phyloP scores from a whole-genome alignment of 805 yeast genomes.

The Saccharomyces mikatae region DNA sequence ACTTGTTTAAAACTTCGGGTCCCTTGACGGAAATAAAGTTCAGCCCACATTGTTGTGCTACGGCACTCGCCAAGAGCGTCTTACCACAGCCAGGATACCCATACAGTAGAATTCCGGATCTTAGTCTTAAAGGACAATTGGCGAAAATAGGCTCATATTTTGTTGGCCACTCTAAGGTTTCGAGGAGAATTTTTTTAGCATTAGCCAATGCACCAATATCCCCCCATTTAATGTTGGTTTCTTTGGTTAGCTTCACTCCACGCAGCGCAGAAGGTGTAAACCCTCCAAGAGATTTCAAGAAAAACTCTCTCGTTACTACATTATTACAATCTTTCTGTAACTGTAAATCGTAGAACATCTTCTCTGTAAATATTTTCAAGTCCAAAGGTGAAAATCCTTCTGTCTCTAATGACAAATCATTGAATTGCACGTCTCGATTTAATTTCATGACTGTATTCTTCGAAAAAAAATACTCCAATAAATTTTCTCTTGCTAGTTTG shows the following conservation, averaged over 20 bases:
- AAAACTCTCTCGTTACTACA: conserved; percentile 31
- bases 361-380: conserved; percentile 58
- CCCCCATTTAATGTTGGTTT: conserved; percentile 54
- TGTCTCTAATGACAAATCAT: conserved; percentile 57
- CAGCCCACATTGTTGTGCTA: conserved; percentile 87
- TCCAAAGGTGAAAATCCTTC: conserved; percentile 90
- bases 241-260: conserved; percentile 77
- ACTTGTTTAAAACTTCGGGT: conserved; percentile 89
- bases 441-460: conserved; percentile 23
- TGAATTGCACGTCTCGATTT: conserved; percentile 36
- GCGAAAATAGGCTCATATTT: conserved; percentile 92
- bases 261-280: conserved; percentile 76
- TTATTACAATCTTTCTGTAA: not conserved
- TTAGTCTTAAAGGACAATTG: conserved; percentile 72
- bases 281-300: conserved; percentile 52
- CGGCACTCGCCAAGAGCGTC: conserved; percentile 85
- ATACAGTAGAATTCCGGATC: conserved; percentile 84
- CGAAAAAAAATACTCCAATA: conserved; percentile 39
- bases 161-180: conserved; percentile 95
- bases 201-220: conserved; percentile 83
- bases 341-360: conserved; percentile 48
- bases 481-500: conserved; percentile 46
- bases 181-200: conserved; percentile 68
- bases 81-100: conserved; percentile 99
- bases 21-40: conserved; percentile 92